phyloP scores from a whole-genome alignment of 352 stramenopile species.

The Phytophthora rubi region DNA sequence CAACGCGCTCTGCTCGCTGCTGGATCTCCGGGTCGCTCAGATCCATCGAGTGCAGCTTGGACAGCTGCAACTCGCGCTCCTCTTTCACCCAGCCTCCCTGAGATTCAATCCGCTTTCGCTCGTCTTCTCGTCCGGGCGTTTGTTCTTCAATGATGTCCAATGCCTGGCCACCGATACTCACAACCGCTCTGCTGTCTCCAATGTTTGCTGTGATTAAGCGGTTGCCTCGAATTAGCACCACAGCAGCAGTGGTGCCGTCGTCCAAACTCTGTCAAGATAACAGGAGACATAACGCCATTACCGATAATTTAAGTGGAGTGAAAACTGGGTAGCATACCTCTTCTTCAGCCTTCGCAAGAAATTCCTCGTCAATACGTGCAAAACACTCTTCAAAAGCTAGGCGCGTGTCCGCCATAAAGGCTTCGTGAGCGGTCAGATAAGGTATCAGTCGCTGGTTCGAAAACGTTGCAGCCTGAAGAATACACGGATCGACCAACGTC shows the following conservation, averaged over 20 bases:
- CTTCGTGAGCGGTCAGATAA: constrained; percentile 77
- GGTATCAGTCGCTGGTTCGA: constrained; percentile 70
- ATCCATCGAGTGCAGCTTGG: constrained; percentile 90
- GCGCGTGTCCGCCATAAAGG: constrained; percentile 64
- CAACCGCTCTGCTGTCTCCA: constrained; percentile 87
- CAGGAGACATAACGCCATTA: constrained; percentile 1
- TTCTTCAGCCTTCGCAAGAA: constrained; percentile 62
- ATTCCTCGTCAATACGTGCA: constrained; percentile 78
- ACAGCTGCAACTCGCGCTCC: constrained; percentile 88
- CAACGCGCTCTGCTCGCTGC: constrained; percentile 78
- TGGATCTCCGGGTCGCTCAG: constrained; percentile 87
- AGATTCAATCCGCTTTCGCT: constrained; percentile 74
- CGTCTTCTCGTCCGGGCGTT: constrained; percentile 74
- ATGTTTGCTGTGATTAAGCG: constrained; percentile 86
- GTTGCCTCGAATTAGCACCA: constrained; percentile 86
- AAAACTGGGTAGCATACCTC: constrained; percentile 44
- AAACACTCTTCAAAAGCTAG: constrained; percentile 81
- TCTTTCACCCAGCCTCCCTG: constrained; percentile 84
- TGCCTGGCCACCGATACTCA: constrained; percentile 78
- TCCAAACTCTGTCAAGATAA: constrained; percentile 49
- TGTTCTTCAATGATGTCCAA: constrained; percentile 91
- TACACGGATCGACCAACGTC: not conserved
- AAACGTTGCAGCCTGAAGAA: constrained; percentile 70
- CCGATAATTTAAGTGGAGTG: not conserved
- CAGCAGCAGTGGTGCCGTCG: constrained; percentile 78